Percentiles rank a stretch among this genome's conserved stretches.
Evolutionary conservation across 306 rosid species (phyloP).

Genomic region (Malus asiatica): DNA sequence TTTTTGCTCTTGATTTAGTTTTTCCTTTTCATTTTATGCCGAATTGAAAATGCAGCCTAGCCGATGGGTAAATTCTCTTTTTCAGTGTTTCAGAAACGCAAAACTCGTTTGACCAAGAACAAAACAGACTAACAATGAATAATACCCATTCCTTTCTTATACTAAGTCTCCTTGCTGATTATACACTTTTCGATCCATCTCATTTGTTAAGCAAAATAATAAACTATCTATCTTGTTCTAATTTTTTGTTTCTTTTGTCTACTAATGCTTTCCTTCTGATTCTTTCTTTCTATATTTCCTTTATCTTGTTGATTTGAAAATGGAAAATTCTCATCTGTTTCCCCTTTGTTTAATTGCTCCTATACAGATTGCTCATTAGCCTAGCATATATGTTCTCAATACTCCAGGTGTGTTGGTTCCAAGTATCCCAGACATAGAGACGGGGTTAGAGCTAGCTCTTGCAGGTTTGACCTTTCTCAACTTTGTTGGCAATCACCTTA

Average conservation of each 20-base stretch:
- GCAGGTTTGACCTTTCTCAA: constrained; percentile 39
- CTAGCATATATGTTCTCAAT: constrained; percentile 87
- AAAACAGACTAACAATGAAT: background rate
- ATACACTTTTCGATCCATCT: background rate
- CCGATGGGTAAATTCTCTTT: background rate
- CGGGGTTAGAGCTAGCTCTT: constrained; percentile 88
- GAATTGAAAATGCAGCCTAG: background rate
- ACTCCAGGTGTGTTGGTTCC: constrained; percentile 97
- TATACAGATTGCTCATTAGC: constrained; percentile 81
- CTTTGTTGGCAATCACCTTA: background rate
- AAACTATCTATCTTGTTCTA: background rate
- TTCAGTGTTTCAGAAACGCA: background rate
- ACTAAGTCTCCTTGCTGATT: background rate
- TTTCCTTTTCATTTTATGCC: background rate
- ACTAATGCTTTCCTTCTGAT: background rate
- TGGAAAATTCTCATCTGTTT: background rate
- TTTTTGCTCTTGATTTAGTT: background rate
- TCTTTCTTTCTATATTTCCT: background rate
- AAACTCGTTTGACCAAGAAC: background rate
- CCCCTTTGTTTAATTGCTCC: background rate
- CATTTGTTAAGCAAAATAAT: background rate
- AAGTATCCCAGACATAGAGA: constrained; percentile 77
- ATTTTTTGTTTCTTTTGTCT: background rate
- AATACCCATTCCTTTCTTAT: background rate
- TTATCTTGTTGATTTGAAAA: background rate